Conservation (phyloP, 2,329 filamentous ascomycete genomes). For the Pseudogymnoascus sp. region DNA sequence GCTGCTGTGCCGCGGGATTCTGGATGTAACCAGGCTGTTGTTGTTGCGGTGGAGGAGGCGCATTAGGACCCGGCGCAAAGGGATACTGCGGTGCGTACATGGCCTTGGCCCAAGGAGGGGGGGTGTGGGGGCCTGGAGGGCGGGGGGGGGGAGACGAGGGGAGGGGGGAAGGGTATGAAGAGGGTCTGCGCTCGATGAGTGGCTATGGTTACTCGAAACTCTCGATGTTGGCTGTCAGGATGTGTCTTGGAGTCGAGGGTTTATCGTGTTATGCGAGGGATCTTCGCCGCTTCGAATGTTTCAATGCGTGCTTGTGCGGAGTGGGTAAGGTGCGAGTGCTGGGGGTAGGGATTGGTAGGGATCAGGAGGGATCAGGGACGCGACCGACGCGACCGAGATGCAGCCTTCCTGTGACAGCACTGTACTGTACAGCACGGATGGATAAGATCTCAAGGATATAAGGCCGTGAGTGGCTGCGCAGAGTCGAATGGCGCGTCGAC, state of each 20-base stretch:
- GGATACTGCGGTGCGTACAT: constrained; percentile 23
- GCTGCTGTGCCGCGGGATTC: constrained; percentile 14
- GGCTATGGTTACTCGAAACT: constrained; percentile 1
- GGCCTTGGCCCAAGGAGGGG: constrained; percentile 5
- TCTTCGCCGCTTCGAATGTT: constrained; percentile 1
- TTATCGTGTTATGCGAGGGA: neutral
- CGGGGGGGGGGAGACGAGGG: neutral
- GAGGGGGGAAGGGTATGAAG: neutral
- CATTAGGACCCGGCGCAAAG: constrained; percentile 16
- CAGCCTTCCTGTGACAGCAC: constrained; percentile 1
- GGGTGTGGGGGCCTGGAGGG: neutral
- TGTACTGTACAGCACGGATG: neutral
- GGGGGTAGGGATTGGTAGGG: neutral
- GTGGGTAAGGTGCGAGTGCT: neutral
- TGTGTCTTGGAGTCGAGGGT: neutral
- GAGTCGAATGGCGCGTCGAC: neutral
- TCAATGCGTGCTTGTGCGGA: neutral
- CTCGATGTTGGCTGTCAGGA: neutral
- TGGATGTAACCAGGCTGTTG: neutral
- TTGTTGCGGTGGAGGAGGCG: constrained; percentile 9
- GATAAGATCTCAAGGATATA: neutral
- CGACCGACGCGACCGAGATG: neutral
- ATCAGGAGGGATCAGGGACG: constrained; percentile 1
- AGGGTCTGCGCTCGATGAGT: constrained; percentile 1
- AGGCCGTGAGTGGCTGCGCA: neutral